A percentile compares a stretch with the other conserved stretches of the same genome.
These are phyloP conservation scores for Xeromyces bisporus DNA, from an alignment of 495 filamentous ascomycete species.

Conservation along the genomic window DNA sequence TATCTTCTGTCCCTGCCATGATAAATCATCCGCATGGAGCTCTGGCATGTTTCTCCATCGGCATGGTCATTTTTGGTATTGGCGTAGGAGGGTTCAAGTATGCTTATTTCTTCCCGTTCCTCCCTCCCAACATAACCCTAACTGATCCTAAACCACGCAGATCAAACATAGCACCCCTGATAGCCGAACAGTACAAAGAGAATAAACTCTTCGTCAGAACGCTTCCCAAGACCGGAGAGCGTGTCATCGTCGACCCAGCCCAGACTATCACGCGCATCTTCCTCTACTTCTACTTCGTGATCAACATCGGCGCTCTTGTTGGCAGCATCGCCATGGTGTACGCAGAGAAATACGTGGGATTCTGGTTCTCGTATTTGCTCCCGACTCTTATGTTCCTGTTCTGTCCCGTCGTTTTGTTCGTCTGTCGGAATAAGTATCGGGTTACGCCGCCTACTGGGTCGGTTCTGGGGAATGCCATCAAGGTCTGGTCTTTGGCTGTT, in stretches of 20 bases:
- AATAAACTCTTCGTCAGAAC: slow-evolving; percentile 21
- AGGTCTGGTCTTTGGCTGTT: slow-evolving; percentile 35
- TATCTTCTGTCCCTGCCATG: slow-evolving; percentile 44
- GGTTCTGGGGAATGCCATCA: slow-evolving; percentile 39
- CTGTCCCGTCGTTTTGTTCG: slow-evolving; percentile 42
- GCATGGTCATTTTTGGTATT: slow-evolving; percentile 38
- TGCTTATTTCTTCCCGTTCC: slow-evolving; percentile 9
- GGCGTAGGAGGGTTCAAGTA: slow-evolving; percentile 40
- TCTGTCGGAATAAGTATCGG: slow-evolving; percentile 42
- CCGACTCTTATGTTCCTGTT: slow-evolving; percentile 41
- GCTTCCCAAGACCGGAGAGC: slow-evolving; percentile 34
- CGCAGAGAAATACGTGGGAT: slow-evolving; percentile 58
- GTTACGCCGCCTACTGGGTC: slow-evolving; percentile 44
- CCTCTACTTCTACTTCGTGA: slow-evolving; percentile 33
- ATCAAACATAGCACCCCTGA: slow-evolving; percentile 45
- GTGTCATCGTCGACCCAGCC: slow-evolving; percentile 49
- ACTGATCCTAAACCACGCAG: slow-evolving; percentile 8
- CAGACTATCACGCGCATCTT: slow-evolving; percentile 33
- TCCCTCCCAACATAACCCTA: slow-evolving; percentile 6
- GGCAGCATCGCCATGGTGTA: slow-evolving; percentile 43
- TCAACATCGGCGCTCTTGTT: slow-evolving; percentile 33
- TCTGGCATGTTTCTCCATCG: slow-evolving; percentile 39
- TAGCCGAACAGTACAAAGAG: slow-evolving; percentile 32
- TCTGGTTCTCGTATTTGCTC: slow-evolving; percentile 51
- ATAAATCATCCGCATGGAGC: slow-evolving; percentile 35